Evolutionary conservation across 345 rosid species (phyloP).

Genomic region (Eucalyptus cloeziana): DNA sequence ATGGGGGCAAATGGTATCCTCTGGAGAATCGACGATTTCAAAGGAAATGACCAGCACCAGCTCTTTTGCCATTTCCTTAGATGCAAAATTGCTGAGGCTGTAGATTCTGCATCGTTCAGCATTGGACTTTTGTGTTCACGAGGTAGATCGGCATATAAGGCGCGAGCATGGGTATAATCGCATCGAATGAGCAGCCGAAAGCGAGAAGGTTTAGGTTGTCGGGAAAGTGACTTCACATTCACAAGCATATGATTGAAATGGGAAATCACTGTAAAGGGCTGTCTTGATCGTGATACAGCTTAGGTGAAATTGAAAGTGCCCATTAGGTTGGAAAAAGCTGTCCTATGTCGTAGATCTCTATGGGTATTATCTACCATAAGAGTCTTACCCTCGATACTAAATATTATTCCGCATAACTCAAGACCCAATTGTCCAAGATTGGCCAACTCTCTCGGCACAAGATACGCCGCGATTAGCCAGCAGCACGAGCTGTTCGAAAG

Average conservation of each 20-base stretch:
- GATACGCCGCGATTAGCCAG: accelerated
- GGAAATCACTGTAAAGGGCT: background rate
- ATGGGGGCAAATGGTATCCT: background rate
- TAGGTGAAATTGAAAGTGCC: background rate
- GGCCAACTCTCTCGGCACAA: accelerated
- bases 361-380: background rate
- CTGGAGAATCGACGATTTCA: background rate
- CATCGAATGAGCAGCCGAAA: background rate
- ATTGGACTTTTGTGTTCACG: background rate
- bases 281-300: background rate
- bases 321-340: background rate
- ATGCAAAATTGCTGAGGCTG: background rate
- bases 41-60: background rate
- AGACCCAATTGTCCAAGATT: background rate
- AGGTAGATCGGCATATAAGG: background rate
- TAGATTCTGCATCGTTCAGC: background rate
- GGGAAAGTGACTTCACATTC: background rate
- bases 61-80: background rate
- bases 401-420: accelerated
- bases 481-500: accelerated
- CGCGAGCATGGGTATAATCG: background rate
- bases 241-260: background rate
- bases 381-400: background rate
- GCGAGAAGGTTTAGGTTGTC: background rate
- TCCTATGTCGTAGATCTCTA: background rate